Evolutionary conservation across 2,329 filamentous ascomycete species (phyloP).

Genomic region (Sporothrix euskadiensis): DNA sequence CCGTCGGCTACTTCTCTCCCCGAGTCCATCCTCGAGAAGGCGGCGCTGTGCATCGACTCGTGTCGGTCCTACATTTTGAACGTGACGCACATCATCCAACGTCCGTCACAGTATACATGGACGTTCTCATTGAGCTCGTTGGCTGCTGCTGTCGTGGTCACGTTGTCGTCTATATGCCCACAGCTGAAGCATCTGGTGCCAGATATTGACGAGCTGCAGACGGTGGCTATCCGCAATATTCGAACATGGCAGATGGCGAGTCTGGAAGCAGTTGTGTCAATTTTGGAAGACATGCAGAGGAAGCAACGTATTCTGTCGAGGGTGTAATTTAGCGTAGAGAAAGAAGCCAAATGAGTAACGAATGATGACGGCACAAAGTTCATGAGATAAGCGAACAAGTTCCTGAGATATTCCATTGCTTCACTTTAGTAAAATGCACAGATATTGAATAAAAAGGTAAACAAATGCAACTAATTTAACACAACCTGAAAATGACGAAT

Average conservation of each 20-base stretch:
- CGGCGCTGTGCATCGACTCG: constrained; percentile 39
- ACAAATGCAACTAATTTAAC: background rate
- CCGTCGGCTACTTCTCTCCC: constrained; percentile 28
- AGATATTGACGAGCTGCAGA: constrained; percentile 39
- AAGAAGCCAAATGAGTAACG: background rate
- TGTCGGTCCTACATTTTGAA: constrained; percentile 39
- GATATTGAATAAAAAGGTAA: background rate
- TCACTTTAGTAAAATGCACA: no score
- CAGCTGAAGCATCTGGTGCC: constrained; percentile 37
- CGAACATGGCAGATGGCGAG: constrained; percentile 37
- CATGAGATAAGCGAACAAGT: no score
- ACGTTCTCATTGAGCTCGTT: constrained; percentile 41
- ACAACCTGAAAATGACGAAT: background rate
- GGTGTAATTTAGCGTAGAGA: background rate
- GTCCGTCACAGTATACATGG: constrained; percentile 41
- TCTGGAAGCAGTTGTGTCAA: constrained; percentile 37
- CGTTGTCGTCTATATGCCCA: constrained; percentile 35
- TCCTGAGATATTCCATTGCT: no score
- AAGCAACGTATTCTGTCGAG: constrained; percentile 34
- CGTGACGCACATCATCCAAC: constrained; percentile 36
- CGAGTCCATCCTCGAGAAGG: constrained; percentile 37
- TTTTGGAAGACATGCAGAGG: constrained; percentile 38
- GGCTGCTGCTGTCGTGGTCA: constrained; percentile 39
- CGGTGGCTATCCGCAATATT: constrained; percentile 36
- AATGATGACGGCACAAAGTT: background rate